Percentiles rank a stretch among this genome's conserved stretches.
These are phyloP conservation scores for Pisolithus albus DNA, from an alignment of 768 basidiomycete species.

Conservation along the genomic window DNA sequence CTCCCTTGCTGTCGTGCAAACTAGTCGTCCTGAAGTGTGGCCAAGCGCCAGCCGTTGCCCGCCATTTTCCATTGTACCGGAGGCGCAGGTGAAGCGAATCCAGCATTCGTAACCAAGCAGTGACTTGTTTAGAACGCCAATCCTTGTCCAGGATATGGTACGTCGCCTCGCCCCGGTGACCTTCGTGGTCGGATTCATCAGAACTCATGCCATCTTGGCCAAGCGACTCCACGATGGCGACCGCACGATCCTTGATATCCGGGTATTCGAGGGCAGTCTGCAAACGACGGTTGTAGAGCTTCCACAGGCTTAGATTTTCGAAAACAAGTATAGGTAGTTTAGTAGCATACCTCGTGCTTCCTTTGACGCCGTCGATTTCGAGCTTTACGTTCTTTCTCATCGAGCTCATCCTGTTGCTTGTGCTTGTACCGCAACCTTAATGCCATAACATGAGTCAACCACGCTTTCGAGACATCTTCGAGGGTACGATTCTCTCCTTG, in stretches of 20 bases:
- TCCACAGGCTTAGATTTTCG: not conserved
- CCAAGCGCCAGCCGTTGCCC: too few relatives aligned
- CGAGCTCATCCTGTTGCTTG: not conserved
- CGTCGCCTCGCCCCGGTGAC: not conserved
- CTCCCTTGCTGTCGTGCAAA: too few relatives aligned
- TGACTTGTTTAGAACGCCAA: too few relatives aligned
- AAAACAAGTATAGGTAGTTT: not conserved
- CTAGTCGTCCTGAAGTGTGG: too few relatives aligned
- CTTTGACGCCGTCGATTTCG: not conserved
- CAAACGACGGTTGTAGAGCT: not conserved
- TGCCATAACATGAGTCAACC: not conserved
- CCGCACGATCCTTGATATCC: not conserved
- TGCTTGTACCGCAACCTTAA: not conserved
- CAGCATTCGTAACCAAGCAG: too few relatives aligned
- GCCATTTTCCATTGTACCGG: too few relatives aligned
- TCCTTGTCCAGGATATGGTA: too few relatives aligned
- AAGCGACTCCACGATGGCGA: not conserved
- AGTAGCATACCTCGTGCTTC: not conserved
- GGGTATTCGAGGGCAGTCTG: not conserved
- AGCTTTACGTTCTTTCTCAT: not conserved
- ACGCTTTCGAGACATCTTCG: too few relatives aligned
- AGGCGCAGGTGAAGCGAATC: too few relatives aligned
- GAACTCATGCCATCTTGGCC: slow-evolving; percentile 2
- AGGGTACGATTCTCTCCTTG: too few relatives aligned
- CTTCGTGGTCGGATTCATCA: slow-evolving; percentile 1